These are phyloP conservation scores for Cryptosporidium canis DNA, from an alignment of 169 alveolate species.

Conservation along the genomic window DNA sequence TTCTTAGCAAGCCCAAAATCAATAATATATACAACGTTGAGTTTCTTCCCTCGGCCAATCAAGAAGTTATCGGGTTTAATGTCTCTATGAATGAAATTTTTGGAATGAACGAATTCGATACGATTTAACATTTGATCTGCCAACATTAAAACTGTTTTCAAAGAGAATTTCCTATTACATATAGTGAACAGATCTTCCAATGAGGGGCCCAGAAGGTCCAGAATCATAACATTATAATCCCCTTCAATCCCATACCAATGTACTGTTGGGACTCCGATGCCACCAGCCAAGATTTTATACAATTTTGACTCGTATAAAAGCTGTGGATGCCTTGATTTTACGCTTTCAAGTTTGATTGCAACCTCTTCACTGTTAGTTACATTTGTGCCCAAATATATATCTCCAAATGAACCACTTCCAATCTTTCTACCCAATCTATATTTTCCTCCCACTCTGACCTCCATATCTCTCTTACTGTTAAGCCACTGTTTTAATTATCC, in stretches of 20 bases:
- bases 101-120: conserved; percentile 93
- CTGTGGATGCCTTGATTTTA: conserved; percentile 94
- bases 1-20: conserved; percentile 97
- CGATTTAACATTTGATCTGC: conserved; percentile 96
- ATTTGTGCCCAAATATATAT: conserved; percentile 94
- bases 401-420: conserved; percentile 99
- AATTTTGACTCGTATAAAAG: conserved; percentile 96
- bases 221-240: conserved; percentile 96
- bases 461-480: conserved; percentile 81
- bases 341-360: conserved; percentile 92
- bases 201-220: conserved; percentile 96
- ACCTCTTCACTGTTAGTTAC: conserved; percentile 95
- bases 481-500: neutral
- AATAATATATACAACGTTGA: conserved; percentile 89
- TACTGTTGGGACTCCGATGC: conserved; percentile 95
- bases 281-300: conserved; percentile 94
- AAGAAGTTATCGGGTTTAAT: conserved; percentile 97
- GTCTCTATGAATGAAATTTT: conserved; percentile 96
- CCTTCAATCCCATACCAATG: conserved; percentile 99
- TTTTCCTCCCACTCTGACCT: conserved; percentile 95
- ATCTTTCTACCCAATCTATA: conserved; percentile 96
- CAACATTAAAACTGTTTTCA: conserved; percentile 93
- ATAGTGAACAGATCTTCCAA: conserved; percentile 95
- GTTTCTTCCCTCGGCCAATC: conserved; percentile 91
- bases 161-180: conserved; percentile 93